Base-by-base conservation (phyloP, 805 yeast species). In the Cyberlindnera mycetangii region DNA sequence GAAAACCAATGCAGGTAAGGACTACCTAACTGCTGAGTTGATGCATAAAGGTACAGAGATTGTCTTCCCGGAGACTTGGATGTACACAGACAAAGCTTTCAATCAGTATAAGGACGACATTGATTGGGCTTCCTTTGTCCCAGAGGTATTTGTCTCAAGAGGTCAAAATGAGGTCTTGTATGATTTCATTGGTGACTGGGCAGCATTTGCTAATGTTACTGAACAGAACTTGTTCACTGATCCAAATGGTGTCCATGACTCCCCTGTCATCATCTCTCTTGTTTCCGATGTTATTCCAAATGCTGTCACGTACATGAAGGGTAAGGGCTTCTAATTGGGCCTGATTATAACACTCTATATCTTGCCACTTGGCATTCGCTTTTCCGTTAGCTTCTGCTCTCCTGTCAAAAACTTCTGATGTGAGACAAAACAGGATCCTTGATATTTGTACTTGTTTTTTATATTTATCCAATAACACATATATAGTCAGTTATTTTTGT, bases 161-260 rank as follows among this genome's bases (percentile, higher is more conserved):
- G 53, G 53, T 36, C 51, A 47, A 18, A n/a, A 39, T 15, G 55
- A 52, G 30, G 44, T 49, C n/a, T 22, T 49, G 18, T 36, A 39
- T 24, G 48, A 37, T 20, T 32, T 32, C 6, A 42, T 42, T 16
- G 30, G 19, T 7, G 35, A 32, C 14, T 42, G 41, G 39, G 12
- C 21, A 4, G 12, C 14, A 4, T 28, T 42, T 2, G 41, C 42
- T 21, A 19, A 20, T 3, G 7, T 42, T 12, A 33, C 35, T 4
- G 42, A 20, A 4, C 17, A 19, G 6, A 42, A 42, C 20, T 10
- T 22, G 28, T 32, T 27, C 33, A 36, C 35, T n/a, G 48, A 45
- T 17, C 42, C 48, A 14, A 16, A 40, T 1, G 49, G 46, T 10
- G 22, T 46, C 20, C 46, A 42, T 25, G 49, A 46, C 25, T 17